Evolutionary conservation across 257 asterid genomes (phyloP).

Genomic region (Buddleja alternifolia): DNA sequence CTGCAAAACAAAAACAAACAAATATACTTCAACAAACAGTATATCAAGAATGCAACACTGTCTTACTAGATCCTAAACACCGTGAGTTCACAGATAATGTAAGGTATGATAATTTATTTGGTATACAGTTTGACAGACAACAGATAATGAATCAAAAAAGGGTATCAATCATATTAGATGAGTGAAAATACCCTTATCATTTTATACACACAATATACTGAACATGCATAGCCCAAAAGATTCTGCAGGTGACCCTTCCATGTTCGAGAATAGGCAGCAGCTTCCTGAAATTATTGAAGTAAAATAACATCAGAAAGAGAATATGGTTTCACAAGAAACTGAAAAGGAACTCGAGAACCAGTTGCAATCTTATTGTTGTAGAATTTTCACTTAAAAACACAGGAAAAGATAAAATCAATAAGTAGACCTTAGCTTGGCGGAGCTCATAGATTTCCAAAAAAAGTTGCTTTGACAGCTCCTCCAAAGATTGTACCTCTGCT

Average conservation of each 20-base stretch:
- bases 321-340: constrained; percentile 16
- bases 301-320: constrained; percentile 22
- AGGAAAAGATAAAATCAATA: constrained; percentile 28
- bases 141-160: background rate
- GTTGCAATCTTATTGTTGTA: constrained; percentile 11
- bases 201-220: constrained; percentile 92
- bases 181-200: constrained; percentile 75
- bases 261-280: constrained; percentile 98
- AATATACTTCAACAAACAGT: constrained; percentile 32
- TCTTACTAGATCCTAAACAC: constrained; percentile 6
- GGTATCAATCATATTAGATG: background rate
- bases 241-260: constrained; percentile 99
- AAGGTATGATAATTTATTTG: background rate
- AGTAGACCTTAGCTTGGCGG: constrained; percentile 95
- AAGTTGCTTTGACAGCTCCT: constrained; percentile 92
- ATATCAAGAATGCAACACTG: background rate
- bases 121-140: constrained; percentile 16
- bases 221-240: constrained; percentile 92
- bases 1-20: constrained; percentile 57
- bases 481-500: constrained; percentile 90
- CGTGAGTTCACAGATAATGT: background rate
- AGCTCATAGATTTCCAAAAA: constrained; percentile 96
- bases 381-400: constrained; percentile 25
- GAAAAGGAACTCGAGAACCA: constrained; percentile 13
- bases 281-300: constrained; percentile 69